Base-by-base conservation (phyloP, 2,329 filamentous ascomycete species). In the Fusarium gaditjirri region DNA sequence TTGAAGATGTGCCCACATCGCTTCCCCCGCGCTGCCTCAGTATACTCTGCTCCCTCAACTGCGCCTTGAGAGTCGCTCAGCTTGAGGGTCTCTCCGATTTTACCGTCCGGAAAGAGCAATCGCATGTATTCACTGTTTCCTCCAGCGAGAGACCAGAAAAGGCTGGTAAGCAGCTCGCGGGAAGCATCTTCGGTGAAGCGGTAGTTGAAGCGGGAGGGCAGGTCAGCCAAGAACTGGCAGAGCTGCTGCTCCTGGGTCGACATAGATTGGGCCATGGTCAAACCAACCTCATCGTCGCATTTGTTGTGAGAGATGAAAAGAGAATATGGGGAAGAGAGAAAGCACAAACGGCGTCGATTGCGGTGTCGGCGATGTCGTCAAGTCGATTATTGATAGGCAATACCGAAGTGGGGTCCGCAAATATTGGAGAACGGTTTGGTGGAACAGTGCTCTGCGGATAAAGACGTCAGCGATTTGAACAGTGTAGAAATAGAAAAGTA, bases 1-100 rank as follows among this genome's bases (percentile, higher is more conserved):
- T 95, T 95, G 87, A 99, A 97, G 70, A 99, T 98, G 84, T 99
- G 97, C 8, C 96, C 97, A 80, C 96, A 99, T 50, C 94, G 92
- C 82, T 97, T 97, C 61, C 97, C 96, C 74, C 94, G 90, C 19
- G 96, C 96, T 11, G 93, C 92, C 74, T 95, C 93, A 25, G 94
- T 96, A 80, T 98, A 99, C 81, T 99, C 97, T 36, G 95, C 94
- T 16, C 96, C 95, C 78, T 97, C 94, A 64, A 94, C 87, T n/a
- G 94, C 94, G 23, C 95, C 95, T 80, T 99, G 97, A 21, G 95
- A 95, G 76, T 94, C 91, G 68, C 92, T 89, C 42, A 99, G 86
- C 81, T 93, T 96, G 88, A 95, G 92, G 49, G 84, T 84, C n/a
- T 85, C 82, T 33, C 86, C 84, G 13, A 92, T 89, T 43, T 87